Evolutionary conservation across 2,329 filamentous ascomycete genomes (phyloP).

Genomic region (Paracoccidioides lutzii): DNA sequence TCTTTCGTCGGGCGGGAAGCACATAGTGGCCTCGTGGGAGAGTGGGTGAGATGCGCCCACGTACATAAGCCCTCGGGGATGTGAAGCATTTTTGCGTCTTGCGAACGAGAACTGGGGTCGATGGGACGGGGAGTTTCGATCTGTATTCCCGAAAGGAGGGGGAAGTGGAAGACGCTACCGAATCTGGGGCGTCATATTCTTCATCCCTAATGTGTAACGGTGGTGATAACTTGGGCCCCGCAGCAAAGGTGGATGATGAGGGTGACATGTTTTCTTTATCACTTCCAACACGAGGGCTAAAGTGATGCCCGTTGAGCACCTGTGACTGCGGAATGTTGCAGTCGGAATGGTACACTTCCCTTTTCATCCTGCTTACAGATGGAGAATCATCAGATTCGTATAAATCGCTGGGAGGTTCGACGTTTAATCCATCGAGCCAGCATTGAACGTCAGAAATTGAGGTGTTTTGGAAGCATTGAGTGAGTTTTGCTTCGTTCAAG

Average conservation of each 20-base stretch:
- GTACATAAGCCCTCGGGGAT: background rate
- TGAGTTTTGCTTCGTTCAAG: background rate
- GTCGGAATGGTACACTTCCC: background rate
- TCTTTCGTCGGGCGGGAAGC: conserved; percentile 1
- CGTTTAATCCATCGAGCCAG: conserved; percentile 1
- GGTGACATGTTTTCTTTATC: conserved; percentile 1
- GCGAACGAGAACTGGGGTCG: conserved; percentile 1
- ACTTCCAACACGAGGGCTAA: background rate
- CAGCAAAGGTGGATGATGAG: background rate
- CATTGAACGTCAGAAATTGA: conserved; percentile 1
- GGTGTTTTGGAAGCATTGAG: background rate
- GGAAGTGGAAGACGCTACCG: background rate
- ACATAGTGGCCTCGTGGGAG: background rate
- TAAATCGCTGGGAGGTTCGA: background rate
- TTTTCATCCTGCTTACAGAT: background rate
- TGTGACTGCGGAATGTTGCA: background rate
- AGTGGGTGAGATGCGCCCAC: background rate
- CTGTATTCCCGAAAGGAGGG: background rate
- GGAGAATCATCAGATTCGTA: background rate
- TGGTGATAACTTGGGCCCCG: too few species aligned
- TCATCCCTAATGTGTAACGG: background rate
- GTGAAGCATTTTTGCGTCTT: background rate
- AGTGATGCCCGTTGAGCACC: background rate
- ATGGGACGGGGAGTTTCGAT: background rate
- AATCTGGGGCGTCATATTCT: background rate